phyloP scores from a whole-genome alignment of 2,329 filamentous ascomycete species.

The Sarocladium strictum region DNA sequence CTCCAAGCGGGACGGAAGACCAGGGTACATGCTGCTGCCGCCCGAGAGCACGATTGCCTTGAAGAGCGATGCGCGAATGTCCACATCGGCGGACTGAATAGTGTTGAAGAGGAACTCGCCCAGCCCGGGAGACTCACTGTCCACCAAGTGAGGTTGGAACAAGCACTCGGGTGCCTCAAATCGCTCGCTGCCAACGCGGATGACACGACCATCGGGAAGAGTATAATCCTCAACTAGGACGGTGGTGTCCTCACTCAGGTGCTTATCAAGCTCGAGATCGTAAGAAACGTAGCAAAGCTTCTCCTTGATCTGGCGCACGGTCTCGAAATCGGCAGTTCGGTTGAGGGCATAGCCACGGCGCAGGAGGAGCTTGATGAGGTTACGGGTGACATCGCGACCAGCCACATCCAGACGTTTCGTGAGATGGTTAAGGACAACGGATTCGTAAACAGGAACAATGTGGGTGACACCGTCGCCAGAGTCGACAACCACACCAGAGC shows the following conservation, averaged over 20 bases:
- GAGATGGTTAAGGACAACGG: constrained; percentile 93
- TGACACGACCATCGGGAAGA: constrained; percentile 90
- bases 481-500: constrained; percentile 95
- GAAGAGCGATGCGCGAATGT: constrained; percentile 88
- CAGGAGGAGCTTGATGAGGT: constrained; percentile 89
- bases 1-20: constrained; percentile 86
- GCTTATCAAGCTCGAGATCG: constrained; percentile 93
- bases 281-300: constrained; percentile 99
- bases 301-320: constrained; percentile 98
- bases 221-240: constrained; percentile 97
- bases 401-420: constrained; percentile 92
- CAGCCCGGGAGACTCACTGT: constrained; percentile 94
- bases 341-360: constrained; percentile 95
- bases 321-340: constrained; percentile 97
- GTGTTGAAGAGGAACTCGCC: constrained; percentile 98
- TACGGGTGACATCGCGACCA: constrained; percentile 95
- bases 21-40: constrained; percentile 98
- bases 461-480: constrained; percentile 98
- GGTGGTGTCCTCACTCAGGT: constrained; percentile 93
- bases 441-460: constrained; percentile 98
- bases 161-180: constrained; percentile 98
- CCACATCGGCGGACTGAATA: constrained; percentile 91
- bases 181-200: constrained; percentile 90
- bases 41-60: constrained; percentile 96
- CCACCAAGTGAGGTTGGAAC: constrained; percentile 96